Evolutionary conservation across 257 asterid species (phyloP).

Genomic region (Nicotiana tabacum): DNA sequence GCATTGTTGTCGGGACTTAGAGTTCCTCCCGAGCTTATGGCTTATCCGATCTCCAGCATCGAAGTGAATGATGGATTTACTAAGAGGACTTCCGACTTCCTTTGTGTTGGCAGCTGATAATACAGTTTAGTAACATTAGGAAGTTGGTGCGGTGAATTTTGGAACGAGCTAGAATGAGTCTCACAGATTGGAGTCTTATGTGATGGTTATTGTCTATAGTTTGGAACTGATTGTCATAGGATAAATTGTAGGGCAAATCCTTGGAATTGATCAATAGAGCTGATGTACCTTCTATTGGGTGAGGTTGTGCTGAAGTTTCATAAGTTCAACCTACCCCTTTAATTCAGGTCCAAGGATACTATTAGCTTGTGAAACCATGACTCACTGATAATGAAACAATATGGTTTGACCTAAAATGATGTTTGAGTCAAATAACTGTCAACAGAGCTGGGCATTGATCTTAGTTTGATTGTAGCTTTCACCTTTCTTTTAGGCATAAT

Average conservation of each 20-base stretch:
- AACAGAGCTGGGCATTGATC: not conserved
- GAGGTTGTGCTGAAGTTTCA: not conserved
- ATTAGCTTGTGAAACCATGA: not conserved
- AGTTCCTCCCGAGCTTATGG: not conserved
- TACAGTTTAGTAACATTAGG: not conserved
- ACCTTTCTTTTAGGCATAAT: not conserved
- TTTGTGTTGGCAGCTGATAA: not conserved
- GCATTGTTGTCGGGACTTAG: not conserved
- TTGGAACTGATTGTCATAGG: not conserved
- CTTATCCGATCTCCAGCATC: not conserved
- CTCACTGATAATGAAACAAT: not conserved
- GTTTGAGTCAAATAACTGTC: not conserved
- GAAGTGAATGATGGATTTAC: not conserved
- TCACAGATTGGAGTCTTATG: not conserved
- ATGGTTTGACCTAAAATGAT: not conserved
- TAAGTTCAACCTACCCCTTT: not conserved
- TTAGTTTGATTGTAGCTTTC: not conserved
- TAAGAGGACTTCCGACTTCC: not conserved
- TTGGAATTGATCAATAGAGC: conserved; percentile 4
- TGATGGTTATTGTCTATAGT: not conserved
- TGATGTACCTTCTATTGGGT: not conserved
- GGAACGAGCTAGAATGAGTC: not conserved
- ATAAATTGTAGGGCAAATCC: not conserved
- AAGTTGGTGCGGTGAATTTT: not conserved
- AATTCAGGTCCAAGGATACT: not conserved